A percentile compares a stretch with the other conserved stretches of the same genome.
phyloP scores from a whole-genome alignment of 257 asterid genomes.

The Solanum chilense region DNA sequence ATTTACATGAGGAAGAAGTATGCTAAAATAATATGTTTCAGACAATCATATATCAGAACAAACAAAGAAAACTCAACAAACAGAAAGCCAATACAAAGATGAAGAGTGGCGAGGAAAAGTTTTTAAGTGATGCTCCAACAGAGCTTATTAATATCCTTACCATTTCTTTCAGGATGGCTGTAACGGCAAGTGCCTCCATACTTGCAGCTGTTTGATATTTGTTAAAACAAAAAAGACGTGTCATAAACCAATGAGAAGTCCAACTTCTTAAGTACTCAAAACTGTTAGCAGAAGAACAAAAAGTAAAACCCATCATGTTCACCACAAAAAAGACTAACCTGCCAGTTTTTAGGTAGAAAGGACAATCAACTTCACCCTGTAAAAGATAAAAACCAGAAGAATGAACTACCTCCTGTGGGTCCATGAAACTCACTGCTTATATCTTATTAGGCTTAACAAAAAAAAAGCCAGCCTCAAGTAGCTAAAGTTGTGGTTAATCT shows the following conservation, averaged over 20 bases:
- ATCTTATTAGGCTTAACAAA: background rate
- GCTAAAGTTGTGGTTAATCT: background rate
- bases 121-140: background rate
- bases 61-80: background rate
- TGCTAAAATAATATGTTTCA: background rate
- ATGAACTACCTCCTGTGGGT: background rate
- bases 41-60: background rate
- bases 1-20: background rate
- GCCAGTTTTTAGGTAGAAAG: slow-evolving; percentile 93
- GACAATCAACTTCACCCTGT: slow-evolving; percentile 98
- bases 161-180: slow-evolving; percentile 85
- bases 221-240: background rate
- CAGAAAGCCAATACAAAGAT: background rate
- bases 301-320: background rate
- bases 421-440: background rate
- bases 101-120: background rate
- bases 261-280: background rate
- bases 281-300: background rate
- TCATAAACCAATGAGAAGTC: background rate
- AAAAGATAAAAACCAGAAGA: slow-evolving; percentile 6
- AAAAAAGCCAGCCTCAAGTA: background rate
- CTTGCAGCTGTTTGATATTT: slow-evolving; percentile 66
- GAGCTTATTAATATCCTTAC: slow-evolving; percentile 23
- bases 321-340: slow-evolving; percentile 46
- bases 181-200: slow-evolving; percentile 89